These are phyloP conservation scores for Erodium trifolium DNA, from an alignment of 441 rosid genomes.

Conservation along the genomic window DNA sequence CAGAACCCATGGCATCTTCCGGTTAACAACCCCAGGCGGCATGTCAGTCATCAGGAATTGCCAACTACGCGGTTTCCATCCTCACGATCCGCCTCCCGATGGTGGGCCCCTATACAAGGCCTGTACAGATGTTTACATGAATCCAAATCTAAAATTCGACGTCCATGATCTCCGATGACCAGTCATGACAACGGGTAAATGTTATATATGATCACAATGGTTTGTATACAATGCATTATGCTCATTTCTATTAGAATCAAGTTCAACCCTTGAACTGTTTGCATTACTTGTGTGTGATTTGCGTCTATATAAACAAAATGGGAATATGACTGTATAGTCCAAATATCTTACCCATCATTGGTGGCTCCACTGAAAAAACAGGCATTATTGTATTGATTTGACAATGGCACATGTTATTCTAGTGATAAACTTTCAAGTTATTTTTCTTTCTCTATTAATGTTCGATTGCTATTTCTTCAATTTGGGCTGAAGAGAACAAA, in stretches of 20 bases:
- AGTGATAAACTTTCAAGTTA: not conserved
- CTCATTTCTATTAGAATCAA: too few species aligned
- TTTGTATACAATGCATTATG: too few species aligned
- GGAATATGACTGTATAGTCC: not conserved
- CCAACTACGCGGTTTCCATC: conserved; percentile 83
- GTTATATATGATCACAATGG: not conserved
- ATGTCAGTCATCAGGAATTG: conserved; percentile 84
- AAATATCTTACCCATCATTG: not conserved
- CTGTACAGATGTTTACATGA: conserved; percentile 84
- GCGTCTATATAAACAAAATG: not conserved
- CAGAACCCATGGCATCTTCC: conserved; percentile 84
- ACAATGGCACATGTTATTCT: not conserved
- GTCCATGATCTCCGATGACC: conserved; percentile 78
- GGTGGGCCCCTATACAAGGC: conserved; percentile 82
- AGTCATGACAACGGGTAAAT: conserved; percentile 1
- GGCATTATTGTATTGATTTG: not conserved
- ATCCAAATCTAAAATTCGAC: conserved; percentile 64
- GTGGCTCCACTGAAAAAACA: not conserved
- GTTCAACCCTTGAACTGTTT: not conserved
- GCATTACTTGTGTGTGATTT: not conserved
- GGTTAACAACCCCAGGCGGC: conserved; percentile 90
- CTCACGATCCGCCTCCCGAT: conserved; percentile 62
- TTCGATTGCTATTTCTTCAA: too few species aligned
- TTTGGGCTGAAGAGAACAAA: too few species aligned
- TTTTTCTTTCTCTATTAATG: not conserved